Base-by-base conservation (phyloP, 768 basidiomycete genomes). In the Boletus pseudopeckii region DNA sequence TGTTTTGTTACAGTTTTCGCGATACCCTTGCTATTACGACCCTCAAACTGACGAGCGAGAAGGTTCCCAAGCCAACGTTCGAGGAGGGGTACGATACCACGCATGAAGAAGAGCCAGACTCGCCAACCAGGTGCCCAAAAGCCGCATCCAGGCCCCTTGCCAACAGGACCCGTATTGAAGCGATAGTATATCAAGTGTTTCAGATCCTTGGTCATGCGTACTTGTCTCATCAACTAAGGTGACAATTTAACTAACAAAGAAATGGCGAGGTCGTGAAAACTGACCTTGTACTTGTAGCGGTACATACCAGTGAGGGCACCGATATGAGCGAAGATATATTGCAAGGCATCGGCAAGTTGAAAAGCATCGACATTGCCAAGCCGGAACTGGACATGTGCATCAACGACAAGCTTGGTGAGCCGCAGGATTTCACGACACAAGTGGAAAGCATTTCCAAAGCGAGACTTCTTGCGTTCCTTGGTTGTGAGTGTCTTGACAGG, bases 41-140 rank as follows among this genome's bases (percentile, higher is more conserved):
- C 97, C 69, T 99, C 97, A 69, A 98, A 99, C 71, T 99, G 97
- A 71, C 96, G 86, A 44, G 97, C 97, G 53, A 99, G 86, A 58
- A 99, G 73, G 71, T 99, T 99, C 36, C 96, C 94, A 39, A 99
- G 82, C 96, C 97, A 99, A 73, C 96, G 79, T 72, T 99, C 96
- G 13, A 99, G 82, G 17, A 99, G 82, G 11, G 97, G 97, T 0
- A 98, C 96, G 61, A 99, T 98, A 52, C 97, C 97, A 53, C 97
- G 86, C 86, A 99, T 90, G 80, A 99, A 99, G 79, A 98, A 99
- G 52, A 99, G 74, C 97, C 97, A 99, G 18, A 99, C 97, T 52
- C 97, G 82, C 97, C 97, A 99, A 36, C 97, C 97, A 33, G 97
- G 97, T 45, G 95, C 94, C 97, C 97, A 99, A 80, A 99, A 98